These are phyloP conservation scores for Kluyveromyces wickerhamii DNA, from an alignment of 805 yeast genomes.

Conservation along the genomic window DNA sequence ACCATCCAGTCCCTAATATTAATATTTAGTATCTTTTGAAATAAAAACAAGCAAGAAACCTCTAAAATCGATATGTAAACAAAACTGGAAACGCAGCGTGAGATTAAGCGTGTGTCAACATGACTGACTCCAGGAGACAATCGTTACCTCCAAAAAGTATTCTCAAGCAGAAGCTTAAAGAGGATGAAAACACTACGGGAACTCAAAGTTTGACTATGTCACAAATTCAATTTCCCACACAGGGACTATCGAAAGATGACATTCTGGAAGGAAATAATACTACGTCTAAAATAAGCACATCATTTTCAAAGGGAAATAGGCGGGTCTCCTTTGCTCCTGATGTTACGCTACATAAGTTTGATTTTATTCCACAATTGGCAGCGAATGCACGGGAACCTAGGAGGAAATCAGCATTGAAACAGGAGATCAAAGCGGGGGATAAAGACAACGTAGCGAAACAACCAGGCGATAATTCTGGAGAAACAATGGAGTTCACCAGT, in stretches of 20 bases:
- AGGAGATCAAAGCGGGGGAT: neutral
- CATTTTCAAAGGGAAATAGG: conserved; percentile 27
- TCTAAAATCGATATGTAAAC: neutral
- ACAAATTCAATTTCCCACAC: conserved; percentile 8
- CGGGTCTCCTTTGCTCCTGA: conserved; percentile 75
- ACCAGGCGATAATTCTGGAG: neutral
- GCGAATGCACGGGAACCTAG: conserved; percentile 16
- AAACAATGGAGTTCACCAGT: conserved; percentile 6
- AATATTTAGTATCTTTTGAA: no score
- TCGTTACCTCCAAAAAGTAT: conserved; percentile 8
- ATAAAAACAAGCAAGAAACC: neutral
- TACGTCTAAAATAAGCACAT: conserved; percentile 21
- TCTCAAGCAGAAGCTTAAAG: conserved; percentile 7
- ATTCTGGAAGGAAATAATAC: conserved; percentile 23
- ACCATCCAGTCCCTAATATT: no score
- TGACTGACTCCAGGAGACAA: neutral
- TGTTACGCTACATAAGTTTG: conserved; percentile 56
- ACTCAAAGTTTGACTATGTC: conserved; percentile 9
- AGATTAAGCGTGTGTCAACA: neutral
- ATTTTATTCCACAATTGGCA: conserved; percentile 26
- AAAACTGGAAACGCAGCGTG: neutral
- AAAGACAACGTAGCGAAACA: neutral
- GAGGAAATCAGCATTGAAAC: conserved; percentile 10
- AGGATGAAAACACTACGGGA: conserved; percentile 3
- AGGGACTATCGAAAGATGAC: conserved; percentile 9